Base-by-base conservation (phyloP, 306 rosid species). In the Datisca glomerata region DNA sequence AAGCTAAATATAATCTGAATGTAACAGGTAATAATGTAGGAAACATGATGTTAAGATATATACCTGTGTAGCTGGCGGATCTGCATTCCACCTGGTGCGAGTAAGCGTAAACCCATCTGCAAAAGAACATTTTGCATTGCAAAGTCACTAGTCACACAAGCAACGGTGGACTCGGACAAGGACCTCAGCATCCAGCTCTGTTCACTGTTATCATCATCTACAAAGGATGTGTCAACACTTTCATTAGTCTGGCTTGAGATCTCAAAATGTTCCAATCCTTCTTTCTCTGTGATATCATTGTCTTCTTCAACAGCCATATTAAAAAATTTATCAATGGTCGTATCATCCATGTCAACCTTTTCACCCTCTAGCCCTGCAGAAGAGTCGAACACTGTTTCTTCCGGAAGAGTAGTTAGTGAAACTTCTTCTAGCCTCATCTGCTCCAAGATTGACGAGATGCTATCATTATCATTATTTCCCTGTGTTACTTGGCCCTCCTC, bases 81-180 rank as follows among this genome's bases (percentile, higher is more conserved):
- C 62, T 78, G 96, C 57, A 74, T 39, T 61, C 98, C 98, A 41
- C 93, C 96, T 18, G 96, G 98, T 24, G 96, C 98, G 60, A 84
- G 45, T 64, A 84, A 57, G 33, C 94, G 92, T 59, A 91, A 65
- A 59, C 96, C 96, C 86, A 91, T 91, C 63, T 84, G 98, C 48
- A 91, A 77, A 60, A 91, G 75, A 53, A 80, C 96, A 64, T 91
- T 91, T 66, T 91, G 98, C 96, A 84, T 91, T 13, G 98, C 92
- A 57, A 72, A 91, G 64, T 91, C 98, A 42, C 84, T 70, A 4
- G 98, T 91, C 60, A 80, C 43, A 57, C 94, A 91, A 29, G 98
- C 98, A 24, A 91, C 86, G 50, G 69, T 84, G 10, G 94, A 78
- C 61, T 91, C 98, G 11, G 94, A 84, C 78, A 91, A 64, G 34